Conservation (phyloP, 139 green algal species). For the Chlorella sp. region DNA sequence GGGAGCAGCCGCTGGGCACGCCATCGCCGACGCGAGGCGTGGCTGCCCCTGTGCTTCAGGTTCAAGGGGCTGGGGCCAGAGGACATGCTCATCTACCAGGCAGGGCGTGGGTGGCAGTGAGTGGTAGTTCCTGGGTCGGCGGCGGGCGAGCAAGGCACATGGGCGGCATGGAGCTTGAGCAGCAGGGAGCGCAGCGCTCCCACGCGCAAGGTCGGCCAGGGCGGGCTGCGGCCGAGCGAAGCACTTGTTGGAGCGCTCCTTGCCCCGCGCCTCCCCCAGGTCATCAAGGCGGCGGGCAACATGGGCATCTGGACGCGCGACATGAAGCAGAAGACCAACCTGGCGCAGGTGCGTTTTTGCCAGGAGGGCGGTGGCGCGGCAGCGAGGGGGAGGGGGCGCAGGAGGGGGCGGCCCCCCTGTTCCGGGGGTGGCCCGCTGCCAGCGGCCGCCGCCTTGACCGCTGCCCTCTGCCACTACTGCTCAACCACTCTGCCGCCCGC, state of each 20-base stretch:
- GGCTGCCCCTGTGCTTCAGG: slow-evolving; percentile 32
- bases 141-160: too few species aligned
- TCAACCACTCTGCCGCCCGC: neutral
- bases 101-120: too few species aligned
- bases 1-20: too few species aligned
- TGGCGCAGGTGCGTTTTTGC: slow-evolving; percentile 60
- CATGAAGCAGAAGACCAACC: slow-evolving; percentile 84
- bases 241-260: too few species aligned
- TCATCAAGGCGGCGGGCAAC: slow-evolving; percentile 77
- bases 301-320: slow-evolving; percentile 92
- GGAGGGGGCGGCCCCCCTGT: neutral
- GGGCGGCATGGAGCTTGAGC: too few species aligned
- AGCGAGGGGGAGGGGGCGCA: neutral
- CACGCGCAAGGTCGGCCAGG: too few species aligned
- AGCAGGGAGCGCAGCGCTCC: too few species aligned
- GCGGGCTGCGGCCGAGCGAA: too few species aligned
- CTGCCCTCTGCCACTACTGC: neutral
- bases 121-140: too few species aligned
- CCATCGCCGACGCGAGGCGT: neutral
- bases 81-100: slow-evolving; percentile 91
- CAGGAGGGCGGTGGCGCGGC: neutral
- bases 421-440: neutral
- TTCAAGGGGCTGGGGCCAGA: slow-evolving; percentile 81
- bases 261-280: too few species aligned
- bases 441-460: neutral